Percentiles rank a stretch among this genome's conserved stretches.
Evolutionary conservation across 805 yeast species (phyloP).

Genomic region (Saccharomycopsis sp.): DNA sequence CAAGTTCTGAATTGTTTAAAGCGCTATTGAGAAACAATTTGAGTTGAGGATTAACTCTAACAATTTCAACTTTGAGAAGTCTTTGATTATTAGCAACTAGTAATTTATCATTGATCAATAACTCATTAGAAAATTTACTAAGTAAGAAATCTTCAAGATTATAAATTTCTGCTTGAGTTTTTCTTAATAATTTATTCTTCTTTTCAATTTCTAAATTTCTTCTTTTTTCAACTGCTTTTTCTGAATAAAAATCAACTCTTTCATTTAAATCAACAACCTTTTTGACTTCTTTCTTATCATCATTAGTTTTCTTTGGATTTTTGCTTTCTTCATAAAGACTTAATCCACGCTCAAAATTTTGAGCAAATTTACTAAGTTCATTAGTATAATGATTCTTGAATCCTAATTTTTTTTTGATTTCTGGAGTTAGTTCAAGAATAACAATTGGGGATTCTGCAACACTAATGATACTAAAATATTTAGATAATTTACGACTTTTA

Average conservation of each 20-base stretch:
- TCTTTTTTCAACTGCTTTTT: slow-evolving; percentile 4
- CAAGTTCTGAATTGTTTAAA: too few species aligned
- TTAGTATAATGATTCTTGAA: slow-evolving; percentile 31
- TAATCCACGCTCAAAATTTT: slow-evolving; percentile 21
- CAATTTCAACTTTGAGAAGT: slow-evolving; percentile 61
- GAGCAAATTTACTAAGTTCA: slow-evolving; percentile 27
- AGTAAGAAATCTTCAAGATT: slow-evolving; percentile 50
- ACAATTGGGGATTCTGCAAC: slow-evolving; percentile 52
- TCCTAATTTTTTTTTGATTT: slow-evolving; percentile 31
- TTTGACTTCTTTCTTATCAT: neutral
- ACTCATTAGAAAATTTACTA: slow-evolving; percentile 53
- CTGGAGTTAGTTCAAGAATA: slow-evolving; percentile 49
- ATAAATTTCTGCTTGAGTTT: slow-evolving; percentile 25
- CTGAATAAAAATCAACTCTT: slow-evolving; percentile 17
- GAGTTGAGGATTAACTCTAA: slow-evolving; percentile 65
- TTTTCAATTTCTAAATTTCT: slow-evolving; percentile 6
- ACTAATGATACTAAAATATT: slow-evolving; percentile 44
- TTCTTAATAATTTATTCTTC: slow-evolving; percentile 8
- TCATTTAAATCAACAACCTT: slow-evolving; percentile 1
- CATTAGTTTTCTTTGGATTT: neutral
- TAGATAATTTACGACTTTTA: slow-evolving; percentile 27
- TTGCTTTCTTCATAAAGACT: slow-evolving; percentile 2
- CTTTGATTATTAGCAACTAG: slow-evolving; percentile 49
- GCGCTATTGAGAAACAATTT: too few species aligned
- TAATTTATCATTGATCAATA: slow-evolving; percentile 40